Evolutionary conservation across 2,329 filamentous ascomycete genomes (phyloP).

Genomic region (Berkeleyomyces basicola): DNA sequence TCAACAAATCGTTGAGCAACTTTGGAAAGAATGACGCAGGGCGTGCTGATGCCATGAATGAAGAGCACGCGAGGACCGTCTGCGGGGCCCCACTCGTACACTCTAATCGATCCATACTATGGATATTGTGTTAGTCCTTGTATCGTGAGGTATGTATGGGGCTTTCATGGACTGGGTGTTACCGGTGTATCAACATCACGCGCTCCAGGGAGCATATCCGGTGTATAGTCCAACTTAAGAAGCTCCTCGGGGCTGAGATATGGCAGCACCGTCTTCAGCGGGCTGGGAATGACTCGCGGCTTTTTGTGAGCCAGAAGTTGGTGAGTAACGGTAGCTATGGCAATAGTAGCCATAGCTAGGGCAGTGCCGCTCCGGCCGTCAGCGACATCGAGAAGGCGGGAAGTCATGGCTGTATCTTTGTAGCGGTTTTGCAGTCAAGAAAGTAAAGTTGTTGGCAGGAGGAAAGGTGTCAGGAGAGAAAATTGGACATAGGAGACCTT

Average conservation of each 20-base stretch:
- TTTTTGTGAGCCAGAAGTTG: slow-evolving; percentile 25
- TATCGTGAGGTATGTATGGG: too few relatives aligned
- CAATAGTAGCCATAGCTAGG: slow-evolving; percentile 26
- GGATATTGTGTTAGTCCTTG: background rate
- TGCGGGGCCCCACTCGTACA: slow-evolving; percentile 70
- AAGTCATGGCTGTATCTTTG: slow-evolving; percentile 1
- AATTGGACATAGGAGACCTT: background rate
- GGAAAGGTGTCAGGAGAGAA: background rate
- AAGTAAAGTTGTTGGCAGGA: background rate
- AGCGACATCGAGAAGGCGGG: slow-evolving; percentile 4
- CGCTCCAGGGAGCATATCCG: slow-evolving; percentile 52
- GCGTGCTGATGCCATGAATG: slow-evolving; percentile 71
- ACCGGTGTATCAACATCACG: slow-evolving; percentile 56
- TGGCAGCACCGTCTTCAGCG: slow-evolving; percentile 27
- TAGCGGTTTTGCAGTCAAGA: background rate
- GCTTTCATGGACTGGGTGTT: background rate
- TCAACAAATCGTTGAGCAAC: slow-evolving; percentile 51
- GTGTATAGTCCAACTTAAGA: slow-evolving; percentile 37
- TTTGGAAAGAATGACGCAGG: slow-evolving; percentile 53
- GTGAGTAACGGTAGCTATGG: slow-evolving; percentile 23
- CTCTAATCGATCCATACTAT: slow-evolving; percentile 54
- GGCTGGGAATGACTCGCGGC: slow-evolving; percentile 27
- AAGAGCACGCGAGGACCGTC: slow-evolving; percentile 58
- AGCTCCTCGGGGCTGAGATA: slow-evolving; percentile 23
- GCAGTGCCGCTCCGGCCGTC: slow-evolving; percentile 18